Conservation (phyloP, 306 rosid species). For the Dryas drummondii region DNA sequence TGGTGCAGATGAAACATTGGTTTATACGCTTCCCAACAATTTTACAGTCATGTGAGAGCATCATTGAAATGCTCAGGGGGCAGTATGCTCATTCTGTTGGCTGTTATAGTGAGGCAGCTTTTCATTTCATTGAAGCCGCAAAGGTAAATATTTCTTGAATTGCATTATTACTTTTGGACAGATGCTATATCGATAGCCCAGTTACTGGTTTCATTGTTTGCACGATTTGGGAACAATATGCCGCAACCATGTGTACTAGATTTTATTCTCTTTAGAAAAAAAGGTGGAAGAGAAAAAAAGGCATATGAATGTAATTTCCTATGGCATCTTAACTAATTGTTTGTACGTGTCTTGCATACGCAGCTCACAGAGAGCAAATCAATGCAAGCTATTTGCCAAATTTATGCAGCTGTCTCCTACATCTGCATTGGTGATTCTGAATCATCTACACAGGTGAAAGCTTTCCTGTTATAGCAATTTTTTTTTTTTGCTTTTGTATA, state of each 20-base stretch:
- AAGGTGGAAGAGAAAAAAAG: conserved; percentile 1
- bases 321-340: conserved; percentile 30
- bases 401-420: conserved; percentile 92
- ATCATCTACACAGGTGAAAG: conserved; percentile 77
- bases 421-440: conserved; percentile 96
- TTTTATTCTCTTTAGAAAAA: conserved; percentile 3
- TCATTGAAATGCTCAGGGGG: conserved; percentile 94
- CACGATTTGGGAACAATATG: conserved; percentile 16
- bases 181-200: conserved; percentile 13
- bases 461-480: conserved; percentile 10
- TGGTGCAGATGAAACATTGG: conserved; percentile 88
- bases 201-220: conserved; percentile 23
- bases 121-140: conserved; percentile 84
- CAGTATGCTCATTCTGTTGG: conserved; percentile 95
- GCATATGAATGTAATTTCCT: conserved; percentile 19
- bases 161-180: conserved; percentile 14
- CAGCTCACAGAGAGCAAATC: conserved; percentile 95
- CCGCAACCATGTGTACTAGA: neutral
- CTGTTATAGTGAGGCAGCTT: conserved; percentile 78
- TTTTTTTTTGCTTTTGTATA: conserved; percentile 18
- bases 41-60: conserved; percentile 87
- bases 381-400: conserved; percentile 86
- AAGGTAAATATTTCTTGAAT: conserved; percentile 45
- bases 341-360: conserved; percentile 22
- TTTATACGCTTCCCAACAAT: conserved; percentile 90